phyloP scores from a whole-genome alignment of 176 grass and related monocot species.

The Juncus inflexus region DNA sequence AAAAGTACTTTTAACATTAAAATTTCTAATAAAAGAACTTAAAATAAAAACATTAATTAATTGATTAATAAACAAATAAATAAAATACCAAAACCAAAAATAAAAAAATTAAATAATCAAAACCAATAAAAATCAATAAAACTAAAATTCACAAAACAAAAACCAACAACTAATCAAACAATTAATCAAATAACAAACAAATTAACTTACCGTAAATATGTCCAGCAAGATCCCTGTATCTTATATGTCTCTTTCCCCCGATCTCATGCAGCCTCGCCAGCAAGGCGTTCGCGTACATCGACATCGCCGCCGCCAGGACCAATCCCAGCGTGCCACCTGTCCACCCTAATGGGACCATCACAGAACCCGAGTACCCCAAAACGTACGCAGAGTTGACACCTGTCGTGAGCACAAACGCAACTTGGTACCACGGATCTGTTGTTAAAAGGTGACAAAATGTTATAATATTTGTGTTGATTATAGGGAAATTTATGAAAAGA shows the following conservation, averaged over 20 bases:
- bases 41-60: too few relatives aligned
- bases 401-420: conserved; percentile 83
- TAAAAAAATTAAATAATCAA: too few relatives aligned
- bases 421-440: conserved; percentile 98
- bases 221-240: conserved; percentile 98
- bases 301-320: conserved; percentile 76
- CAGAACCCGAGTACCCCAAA: conserved; percentile 85
- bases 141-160: background rate
- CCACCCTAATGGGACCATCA: conserved; percentile 91
- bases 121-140: conserved; percentile 15
- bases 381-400: conserved; percentile 95
- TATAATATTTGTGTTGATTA: background rate
- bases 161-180: background rate
- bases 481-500: too few relatives aligned
- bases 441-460: background rate
- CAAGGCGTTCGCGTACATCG: conserved; percentile 85
- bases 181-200: background rate
- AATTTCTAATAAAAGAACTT: too few relatives aligned
- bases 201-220: conserved; percentile 73
- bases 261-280: conserved; percentile 77
- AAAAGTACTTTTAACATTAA: too few relatives aligned
- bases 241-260: conserved; percentile 81
- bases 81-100: too few relatives aligned
- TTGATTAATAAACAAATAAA: too few relatives aligned
- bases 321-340: conserved; percentile 56